Percentiles rank a stretch among this genome's conserved stretches.
These are phyloP conservation scores for Heritiera fomes DNA, from an alignment of 345 rosid genomes.

Conservation along the genomic window DNA sequence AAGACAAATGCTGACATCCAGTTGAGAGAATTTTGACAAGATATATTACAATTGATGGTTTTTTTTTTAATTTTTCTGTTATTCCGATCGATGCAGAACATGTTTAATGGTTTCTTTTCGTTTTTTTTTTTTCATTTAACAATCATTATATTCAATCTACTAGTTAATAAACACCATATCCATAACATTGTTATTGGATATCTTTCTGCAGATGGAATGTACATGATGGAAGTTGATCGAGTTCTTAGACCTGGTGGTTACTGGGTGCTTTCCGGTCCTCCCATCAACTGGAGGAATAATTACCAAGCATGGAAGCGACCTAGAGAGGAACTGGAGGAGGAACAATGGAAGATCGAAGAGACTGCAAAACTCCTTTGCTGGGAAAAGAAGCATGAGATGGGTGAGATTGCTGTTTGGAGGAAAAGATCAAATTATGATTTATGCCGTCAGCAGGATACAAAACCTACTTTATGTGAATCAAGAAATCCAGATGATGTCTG, in stretches of 20 bases:
- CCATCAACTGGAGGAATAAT: conserved; percentile 48
- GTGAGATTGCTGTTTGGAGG: conserved; percentile 53
- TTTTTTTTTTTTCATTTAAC: not conserved
- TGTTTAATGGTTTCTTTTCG: not conserved
- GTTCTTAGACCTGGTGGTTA: conserved; percentile 53
- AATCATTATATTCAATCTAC: not conserved
- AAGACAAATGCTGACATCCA: not conserved
- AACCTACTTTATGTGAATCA: conserved; percentile 31
- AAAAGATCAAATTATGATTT: conserved; percentile 41
- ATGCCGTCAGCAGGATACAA: conserved; percentile 24
- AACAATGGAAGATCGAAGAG: conserved; percentile 45
- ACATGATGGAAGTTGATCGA: conserved; percentile 41
- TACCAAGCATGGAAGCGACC: conserved; percentile 48
- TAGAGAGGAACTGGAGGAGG: conserved; percentile 36
- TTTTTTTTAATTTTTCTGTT: not conserved
- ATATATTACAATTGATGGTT: not conserved
- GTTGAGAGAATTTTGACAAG: not conserved
- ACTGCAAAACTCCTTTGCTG: conserved; percentile 50
- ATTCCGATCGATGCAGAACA: not conserved
- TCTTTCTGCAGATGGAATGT: conserved; percentile 38
- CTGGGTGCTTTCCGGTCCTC: conserved; percentile 66
- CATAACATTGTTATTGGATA: conserved; percentile 1
- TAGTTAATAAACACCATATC: not conserved
- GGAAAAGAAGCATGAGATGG: conserved; percentile 48
- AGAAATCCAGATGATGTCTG: conserved; percentile 46